These are phyloP conservation scores for Colletotrichum plurivorum DNA, from an alignment of 2,329 filamentous ascomycete genomes.

Conservation along the genomic window DNA sequence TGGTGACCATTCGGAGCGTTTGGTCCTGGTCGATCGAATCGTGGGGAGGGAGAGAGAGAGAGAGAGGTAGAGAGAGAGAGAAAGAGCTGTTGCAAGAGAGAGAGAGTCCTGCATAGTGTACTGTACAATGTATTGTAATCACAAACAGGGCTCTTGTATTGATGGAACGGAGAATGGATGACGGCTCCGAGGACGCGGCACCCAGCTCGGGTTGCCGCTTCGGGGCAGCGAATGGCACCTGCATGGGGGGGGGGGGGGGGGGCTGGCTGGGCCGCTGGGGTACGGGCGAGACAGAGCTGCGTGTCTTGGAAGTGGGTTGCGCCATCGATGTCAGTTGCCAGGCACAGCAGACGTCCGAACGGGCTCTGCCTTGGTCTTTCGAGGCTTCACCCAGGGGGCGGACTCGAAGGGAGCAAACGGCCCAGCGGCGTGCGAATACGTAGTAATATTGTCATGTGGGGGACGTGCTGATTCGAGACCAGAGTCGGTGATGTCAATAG, in stretches of 20 bases:
- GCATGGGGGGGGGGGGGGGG: slow-evolving; percentile 18
- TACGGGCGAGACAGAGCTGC: slow-evolving; percentile 11
- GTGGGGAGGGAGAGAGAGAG: too few species aligned
- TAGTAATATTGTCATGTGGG: slow-evolving; percentile 12
- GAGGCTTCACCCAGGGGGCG: slow-evolving; percentile 7
- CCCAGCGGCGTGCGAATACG: not conserved
- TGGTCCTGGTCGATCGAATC: too few species aligned
- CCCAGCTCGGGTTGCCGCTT: slow-evolving; percentile 37
- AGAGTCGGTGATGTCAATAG: slow-evolving; percentile 33
- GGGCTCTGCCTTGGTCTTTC: slow-evolving; percentile 23
- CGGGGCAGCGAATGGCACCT: slow-evolving; percentile 28
- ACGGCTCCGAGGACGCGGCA: slow-evolving; percentile 35
- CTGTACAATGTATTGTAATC: slow-evolving; percentile 12
- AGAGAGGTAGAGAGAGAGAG: not conserved
- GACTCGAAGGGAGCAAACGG: not conserved
- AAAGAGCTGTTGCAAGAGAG: not conserved
- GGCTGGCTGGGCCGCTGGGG: not conserved
- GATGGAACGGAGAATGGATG: slow-evolving; percentile 33
- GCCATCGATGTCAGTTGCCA: slow-evolving; percentile 33
- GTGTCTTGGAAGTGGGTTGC: slow-evolving; percentile 28
- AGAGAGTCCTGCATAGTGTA: not conserved
- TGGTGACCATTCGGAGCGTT: too few species aligned
- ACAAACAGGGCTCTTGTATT: not conserved
- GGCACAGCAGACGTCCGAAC: slow-evolving; percentile 15
- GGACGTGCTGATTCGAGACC: slow-evolving; percentile 28